Evolutionary conservation across 1,284 basidiomycete genomes (phyloP).

Genomic region (Rhodotorula sp.): DNA sequence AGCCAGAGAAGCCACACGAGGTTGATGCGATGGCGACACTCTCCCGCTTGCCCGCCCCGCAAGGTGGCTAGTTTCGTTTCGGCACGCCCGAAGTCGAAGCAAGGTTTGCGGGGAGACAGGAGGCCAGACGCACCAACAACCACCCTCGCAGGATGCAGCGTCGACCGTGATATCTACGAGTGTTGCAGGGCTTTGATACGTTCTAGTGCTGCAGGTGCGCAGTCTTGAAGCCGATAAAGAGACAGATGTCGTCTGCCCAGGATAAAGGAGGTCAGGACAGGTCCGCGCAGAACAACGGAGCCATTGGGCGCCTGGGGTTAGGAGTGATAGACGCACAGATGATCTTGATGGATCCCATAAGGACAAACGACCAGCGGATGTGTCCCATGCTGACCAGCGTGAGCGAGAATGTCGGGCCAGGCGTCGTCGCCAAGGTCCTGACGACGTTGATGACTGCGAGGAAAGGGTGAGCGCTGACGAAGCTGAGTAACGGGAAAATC

Average conservation of each 20-base stretch:
- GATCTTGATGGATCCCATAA: conserved; percentile 26
- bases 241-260: conserved; percentile 19
- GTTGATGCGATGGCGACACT: no score
- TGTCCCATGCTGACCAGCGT: conserved; percentile 15
- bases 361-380: conserved; percentile 25
- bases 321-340: conserved; percentile 8
- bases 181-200: no score
- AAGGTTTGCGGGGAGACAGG: no score
- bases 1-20: no score
- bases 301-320: not conserved
- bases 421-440: conserved; percentile 34
- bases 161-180: no score
- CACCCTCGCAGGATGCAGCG: no score
- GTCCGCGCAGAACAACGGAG: not conserved
- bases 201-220: conserved; percentile 28
- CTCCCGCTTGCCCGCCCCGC: no score
- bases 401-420: conserved; percentile 30
- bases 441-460: conserved; percentile 33
- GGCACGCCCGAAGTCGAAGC: no score
- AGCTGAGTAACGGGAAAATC: no score
- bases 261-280: not conserved
- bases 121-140: no score
- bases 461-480: not conserved
- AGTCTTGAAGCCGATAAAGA: conserved; percentile 29
- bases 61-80: no score